phyloP scores from a whole-genome alignment of 2,329 filamentous ascomycete genomes.

The Penicillium vulpinum region DNA sequence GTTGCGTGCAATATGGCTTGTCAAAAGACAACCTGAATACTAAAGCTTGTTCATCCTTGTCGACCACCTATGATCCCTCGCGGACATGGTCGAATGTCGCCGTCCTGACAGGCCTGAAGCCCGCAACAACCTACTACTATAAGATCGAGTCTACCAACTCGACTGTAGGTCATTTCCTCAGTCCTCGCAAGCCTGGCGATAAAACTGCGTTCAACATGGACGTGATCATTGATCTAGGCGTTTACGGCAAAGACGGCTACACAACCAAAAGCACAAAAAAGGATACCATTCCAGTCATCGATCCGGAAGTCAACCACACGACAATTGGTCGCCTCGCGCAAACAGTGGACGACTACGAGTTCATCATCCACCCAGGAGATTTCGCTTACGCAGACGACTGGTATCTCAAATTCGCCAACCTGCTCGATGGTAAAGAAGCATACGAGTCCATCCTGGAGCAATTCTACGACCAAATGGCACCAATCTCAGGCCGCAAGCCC shows the following conservation, averaged over 20 bases:
- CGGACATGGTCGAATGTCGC: constrained; percentile 56
- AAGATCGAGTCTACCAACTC: constrained; percentile 60
- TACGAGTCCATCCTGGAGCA: constrained; percentile 59
- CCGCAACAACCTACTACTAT: constrained; percentile 62
- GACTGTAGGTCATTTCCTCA: constrained; percentile 55
- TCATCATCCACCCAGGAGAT: constrained; percentile 47
- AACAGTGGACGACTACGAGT: constrained; percentile 57
- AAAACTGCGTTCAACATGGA: constrained; percentile 55
- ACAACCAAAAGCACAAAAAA: constrained; percentile 52
- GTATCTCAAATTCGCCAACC: constrained; percentile 49
- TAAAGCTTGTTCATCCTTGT: constrained; percentile 48
- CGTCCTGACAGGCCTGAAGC: constrained; percentile 46
- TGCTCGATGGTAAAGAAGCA: constrained; percentile 52
- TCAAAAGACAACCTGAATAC: constrained; percentile 41
- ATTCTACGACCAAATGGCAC: constrained; percentile 58
- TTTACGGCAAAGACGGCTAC: constrained; percentile 56
- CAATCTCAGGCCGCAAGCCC: constrained; percentile 54
- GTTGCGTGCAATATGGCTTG: constrained; percentile 56
- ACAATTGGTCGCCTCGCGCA: constrained; percentile 57
- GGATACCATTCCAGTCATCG: constrained; percentile 51
- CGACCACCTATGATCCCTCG: constrained; percentile 56
- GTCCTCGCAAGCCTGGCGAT: constrained; percentile 56
- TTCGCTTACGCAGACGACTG: constrained; percentile 62
- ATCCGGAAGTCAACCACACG: constrained; percentile 58
- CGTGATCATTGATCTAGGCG: constrained; percentile 57